Evolutionary conservation across 768 basidiomycete genomes (phyloP).

Genomic region (Suillus clintonianus): DNA sequence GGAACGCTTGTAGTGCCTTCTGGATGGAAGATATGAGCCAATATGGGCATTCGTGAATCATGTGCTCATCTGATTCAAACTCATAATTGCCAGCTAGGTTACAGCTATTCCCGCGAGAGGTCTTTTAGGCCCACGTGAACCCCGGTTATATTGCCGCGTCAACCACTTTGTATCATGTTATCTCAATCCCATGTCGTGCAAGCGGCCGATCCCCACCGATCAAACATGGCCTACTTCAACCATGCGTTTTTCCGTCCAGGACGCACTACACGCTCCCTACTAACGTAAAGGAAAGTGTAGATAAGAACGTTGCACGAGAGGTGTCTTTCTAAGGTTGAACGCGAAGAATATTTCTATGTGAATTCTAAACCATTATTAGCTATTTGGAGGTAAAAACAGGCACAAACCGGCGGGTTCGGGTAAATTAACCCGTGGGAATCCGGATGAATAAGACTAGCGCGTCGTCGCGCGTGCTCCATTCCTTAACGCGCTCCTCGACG

Average conservation of each 20-base stretch:
- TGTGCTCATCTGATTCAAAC: conserved; percentile 14
- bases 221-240: background rate
- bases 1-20: conserved; percentile 11
- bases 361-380: conserved; percentile 13
- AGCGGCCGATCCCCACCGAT: background rate
- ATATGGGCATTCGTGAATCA: conserved; percentile 13
- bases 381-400: conserved; percentile 18
- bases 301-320: conserved; percentile 8
- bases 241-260: background rate
- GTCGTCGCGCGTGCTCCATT: conserved; percentile 35
- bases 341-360: conserved; percentile 3
- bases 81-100: conserved; percentile 9
- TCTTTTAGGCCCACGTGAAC: conserved; percentile 26
- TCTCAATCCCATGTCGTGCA: background rate
- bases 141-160: conserved; percentile 11
- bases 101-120: conserved; percentile 4
- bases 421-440: conserved; percentile 32
- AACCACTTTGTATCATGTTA: background rate
- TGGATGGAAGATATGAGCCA: conserved; percentile 25
- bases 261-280: background rate
- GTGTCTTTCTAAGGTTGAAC: conserved; percentile 16
- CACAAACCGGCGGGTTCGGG: conserved; percentile 18
- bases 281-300: conserved; percentile 5
- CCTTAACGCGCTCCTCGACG: conserved; percentile 41
- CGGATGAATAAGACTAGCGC: conserved; percentile 39